A percentile compares a stretch with the other conserved stretches of the same genome.
Conservation (phyloP, 192 early-diverging fungal genomes). For the Coemansia sp. region DNA sequence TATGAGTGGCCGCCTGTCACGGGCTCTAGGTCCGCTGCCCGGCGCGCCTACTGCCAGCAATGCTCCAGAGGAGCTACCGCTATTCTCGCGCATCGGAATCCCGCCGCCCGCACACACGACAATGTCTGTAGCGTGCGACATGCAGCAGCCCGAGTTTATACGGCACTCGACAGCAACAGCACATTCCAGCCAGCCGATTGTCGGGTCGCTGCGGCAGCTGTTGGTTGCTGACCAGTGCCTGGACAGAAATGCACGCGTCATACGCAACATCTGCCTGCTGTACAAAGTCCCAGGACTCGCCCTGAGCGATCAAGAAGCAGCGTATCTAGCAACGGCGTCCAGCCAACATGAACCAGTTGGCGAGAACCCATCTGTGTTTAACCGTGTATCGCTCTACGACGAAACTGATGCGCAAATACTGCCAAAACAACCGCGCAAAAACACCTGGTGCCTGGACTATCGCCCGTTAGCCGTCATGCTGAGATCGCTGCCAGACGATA, state of each 20-base stretch:
- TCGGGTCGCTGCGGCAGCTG: slow-evolving; percentile 40
- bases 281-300: slow-evolving; percentile 40
- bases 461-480: slow-evolving; percentile 45
- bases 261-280: slow-evolving; percentile 52
- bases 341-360: not conserved
- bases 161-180: not conserved
- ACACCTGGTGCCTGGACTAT: slow-evolving; percentile 40
- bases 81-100: slow-evolving; percentile 50
- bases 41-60: not conserved
- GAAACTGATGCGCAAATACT: not conserved
- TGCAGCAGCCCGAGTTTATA: slow-evolving; percentile 26
- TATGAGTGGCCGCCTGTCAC: slow-evolving; percentile 11
- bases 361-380: slow-evolving; percentile 5
- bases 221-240: slow-evolving; percentile 49
- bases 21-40: slow-evolving; percentile 4
- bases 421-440: slow-evolving; percentile 17
- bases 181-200: slow-evolving; percentile 7
- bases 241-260: slow-evolving; percentile 43
- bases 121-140: slow-evolving; percentile 23
- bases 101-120: slow-evolving; percentile 22
- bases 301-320: slow-evolving; percentile 23
- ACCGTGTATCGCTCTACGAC: slow-evolving; percentile 27
- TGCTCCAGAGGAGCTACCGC: slow-evolving; percentile 26
- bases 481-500: slow-evolving; percentile 43
- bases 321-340: not conserved